These are phyloP conservation scores for Penicillium lagena DNA, from an alignment of 495 filamentous ascomycete species.

Conservation along the genomic window DNA sequence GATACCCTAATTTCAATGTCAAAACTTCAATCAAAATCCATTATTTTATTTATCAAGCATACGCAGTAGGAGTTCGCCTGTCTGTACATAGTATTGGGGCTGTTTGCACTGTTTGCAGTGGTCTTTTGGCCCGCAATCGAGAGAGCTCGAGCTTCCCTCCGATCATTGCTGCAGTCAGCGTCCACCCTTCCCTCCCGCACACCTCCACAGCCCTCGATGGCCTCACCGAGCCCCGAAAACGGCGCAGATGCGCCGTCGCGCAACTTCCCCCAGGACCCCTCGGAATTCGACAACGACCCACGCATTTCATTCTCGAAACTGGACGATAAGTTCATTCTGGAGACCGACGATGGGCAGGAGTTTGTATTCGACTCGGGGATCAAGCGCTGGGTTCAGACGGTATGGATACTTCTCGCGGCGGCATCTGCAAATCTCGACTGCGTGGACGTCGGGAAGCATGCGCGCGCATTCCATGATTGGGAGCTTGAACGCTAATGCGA, in stretches of 20 bases:
- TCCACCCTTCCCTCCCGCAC: neutral
- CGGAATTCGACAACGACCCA: constrained; percentile 74
- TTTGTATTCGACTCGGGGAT: constrained; percentile 70
- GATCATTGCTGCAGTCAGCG: too few relatives aligned
- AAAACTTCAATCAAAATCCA: neutral
- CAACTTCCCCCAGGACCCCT: constrained; percentile 61
- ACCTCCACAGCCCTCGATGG: constrained; percentile 6
- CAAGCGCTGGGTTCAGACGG: constrained; percentile 73
- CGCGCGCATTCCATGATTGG: too few relatives aligned
- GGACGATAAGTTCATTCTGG: constrained; percentile 74
- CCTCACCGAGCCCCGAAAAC: constrained; percentile 16
- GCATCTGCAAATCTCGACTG: constrained; percentile 4
- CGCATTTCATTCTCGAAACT: constrained; percentile 81
- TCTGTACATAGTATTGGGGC: too few relatives aligned
- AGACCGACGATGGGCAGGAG: constrained; percentile 78
- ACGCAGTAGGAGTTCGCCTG: too few relatives aligned
- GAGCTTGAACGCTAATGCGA: neutral
- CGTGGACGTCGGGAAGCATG: too few relatives aligned
- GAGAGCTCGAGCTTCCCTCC: too few relatives aligned
- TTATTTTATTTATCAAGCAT: neutral
- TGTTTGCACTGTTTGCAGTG: too few relatives aligned
- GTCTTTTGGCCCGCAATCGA: too few relatives aligned
- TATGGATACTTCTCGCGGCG: constrained; percentile 31
- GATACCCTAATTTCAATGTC: constrained; percentile 9
- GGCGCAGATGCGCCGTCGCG: constrained; percentile 8